These are phyloP conservation scores for Rhodotorula sp. DNA, from an alignment of 1,284 basidiomycete species.

Conservation along the genomic window DNA sequence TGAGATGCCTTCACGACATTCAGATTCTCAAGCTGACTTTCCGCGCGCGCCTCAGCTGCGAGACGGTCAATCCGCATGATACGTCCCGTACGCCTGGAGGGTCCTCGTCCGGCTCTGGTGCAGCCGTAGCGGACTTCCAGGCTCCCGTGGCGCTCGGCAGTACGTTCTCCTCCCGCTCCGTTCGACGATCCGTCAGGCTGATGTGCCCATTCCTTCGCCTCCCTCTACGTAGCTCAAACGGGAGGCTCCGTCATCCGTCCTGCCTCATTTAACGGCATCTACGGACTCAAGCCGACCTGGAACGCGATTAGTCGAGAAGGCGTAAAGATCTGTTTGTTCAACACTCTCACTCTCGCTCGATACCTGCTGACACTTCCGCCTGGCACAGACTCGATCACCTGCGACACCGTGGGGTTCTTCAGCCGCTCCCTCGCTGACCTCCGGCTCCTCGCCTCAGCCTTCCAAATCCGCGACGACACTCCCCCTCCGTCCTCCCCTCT, in stretches of 20 bases:
- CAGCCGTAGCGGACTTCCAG: slow-evolving; percentile 46
- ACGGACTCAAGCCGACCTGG: slow-evolving; percentile 47
- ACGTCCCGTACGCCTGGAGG: slow-evolving; percentile 44
- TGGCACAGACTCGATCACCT: slow-evolving; percentile 31
- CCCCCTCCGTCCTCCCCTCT: slow-evolving; percentile 29
- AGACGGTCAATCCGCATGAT: slow-evolving; percentile 10
- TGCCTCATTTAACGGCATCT: slow-evolving; percentile 46
- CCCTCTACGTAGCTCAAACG: slow-evolving; percentile 22
- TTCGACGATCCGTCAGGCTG: too few relatives aligned
- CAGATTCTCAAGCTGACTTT: not conserved
- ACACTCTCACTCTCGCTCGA: not conserved
- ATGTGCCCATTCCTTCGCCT: not conserved
- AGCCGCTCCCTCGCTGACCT: slow-evolving; percentile 44
- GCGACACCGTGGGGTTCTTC: slow-evolving; percentile 47
- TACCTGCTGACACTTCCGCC: not conserved
- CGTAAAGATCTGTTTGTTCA: slow-evolving; percentile 37
- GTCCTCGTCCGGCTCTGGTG: slow-evolving; percentile 45
- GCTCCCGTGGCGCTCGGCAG: slow-evolving; percentile 45
- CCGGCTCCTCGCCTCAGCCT: slow-evolving; percentile 42
- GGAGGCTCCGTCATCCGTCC: slow-evolving; percentile 45
- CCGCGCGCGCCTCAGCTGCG: not conserved
- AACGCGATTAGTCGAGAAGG: slow-evolving; percentile 45
- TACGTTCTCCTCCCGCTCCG: slow-evolving; percentile 25
- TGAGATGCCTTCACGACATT: not conserved
- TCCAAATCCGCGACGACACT: slow-evolving; percentile 41